Evolutionary conservation across 1,139 yeast species (phyloP), one percentile per base, ranked within the genome.

Genomic region (Taphrina confusa): DNA sequence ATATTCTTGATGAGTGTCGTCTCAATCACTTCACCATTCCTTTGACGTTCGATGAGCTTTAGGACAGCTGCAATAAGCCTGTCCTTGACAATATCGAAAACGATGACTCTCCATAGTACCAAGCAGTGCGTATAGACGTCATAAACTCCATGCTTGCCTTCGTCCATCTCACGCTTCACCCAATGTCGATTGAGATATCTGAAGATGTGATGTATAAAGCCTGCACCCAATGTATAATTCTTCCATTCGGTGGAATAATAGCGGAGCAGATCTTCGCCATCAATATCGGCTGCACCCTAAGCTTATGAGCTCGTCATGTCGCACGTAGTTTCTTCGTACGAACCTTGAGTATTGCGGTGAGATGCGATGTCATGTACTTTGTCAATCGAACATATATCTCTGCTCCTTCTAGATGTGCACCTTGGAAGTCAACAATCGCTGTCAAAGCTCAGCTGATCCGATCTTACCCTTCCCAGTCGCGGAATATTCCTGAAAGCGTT

Each of bases 151-250:
- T 91, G 80, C 68, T 89, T 82, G n/a, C 97, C 97, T 71, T 92
- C 97, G 45, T 91, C 87, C 69, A 97, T 81, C 73, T 92, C 97
- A 71, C 95, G 90, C 69, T 87, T 89, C 54, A 94, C 97, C 98
- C 98, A 94, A 74, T 92, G 92, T 65, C 97, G 81, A 73, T 94
- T 94, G 81, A 94, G 84, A 73, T 94, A 94, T 71, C 91, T 96
- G 71, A 92, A 89, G 28, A 94, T 94, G 72, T 94, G 95, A 73
- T 90, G 90, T 73, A 94, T 76, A 72, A 89, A 87, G 18, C 91
- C 87, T 0, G 97, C 95, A 39, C 98, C 98, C 62, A 88, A 82
- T 36, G 95, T 84, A 71, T 82, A 94, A 64, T 97, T 80, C 64
- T 85, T 83, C 97, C 97, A 94, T 66, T 86, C 82, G 67, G 83